phyloP scores from a whole-genome alignment of 1,284 basidiomycete species.

The Microbotryum saponariae region DNA sequence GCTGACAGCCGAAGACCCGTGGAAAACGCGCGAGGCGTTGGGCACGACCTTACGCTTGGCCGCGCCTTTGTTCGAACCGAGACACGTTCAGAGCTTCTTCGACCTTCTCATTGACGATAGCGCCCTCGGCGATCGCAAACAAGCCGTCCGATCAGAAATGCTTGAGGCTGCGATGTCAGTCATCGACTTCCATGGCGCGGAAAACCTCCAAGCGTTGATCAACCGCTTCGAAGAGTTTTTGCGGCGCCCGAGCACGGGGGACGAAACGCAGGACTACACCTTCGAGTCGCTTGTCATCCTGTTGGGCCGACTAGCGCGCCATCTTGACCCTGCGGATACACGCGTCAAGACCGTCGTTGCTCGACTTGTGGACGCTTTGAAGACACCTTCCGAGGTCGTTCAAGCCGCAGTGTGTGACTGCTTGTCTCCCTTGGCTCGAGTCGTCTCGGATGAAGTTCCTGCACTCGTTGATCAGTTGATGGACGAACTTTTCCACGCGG shows the following conservation, averaged over 20 bases:
- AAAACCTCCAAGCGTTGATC: conserved; percentile 67
- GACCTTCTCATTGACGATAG: conserved; percentile 75
- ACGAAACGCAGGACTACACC: conserved; percentile 73
- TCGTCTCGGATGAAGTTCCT: conserved; percentile 52
- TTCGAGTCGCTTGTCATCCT: conserved; percentile 93
- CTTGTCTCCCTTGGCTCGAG: conserved; percentile 73
- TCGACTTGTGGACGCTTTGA: conserved; percentile 80
- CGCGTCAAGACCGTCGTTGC: conserved; percentile 79
- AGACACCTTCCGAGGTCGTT: conserved; percentile 92
- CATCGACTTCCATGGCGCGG: conserved; percentile 75
- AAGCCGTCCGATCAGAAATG: conserved; percentile 79
- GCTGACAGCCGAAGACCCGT: conserved; percentile 86
- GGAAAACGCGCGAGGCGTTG: conserved; percentile 72
- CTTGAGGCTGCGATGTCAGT: conserved; percentile 72
- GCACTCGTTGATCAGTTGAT: conserved; percentile 71
- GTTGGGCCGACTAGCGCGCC: conserved; percentile 84
- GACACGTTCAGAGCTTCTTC: conserved; percentile 71
- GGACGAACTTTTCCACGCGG: conserved; percentile 62
- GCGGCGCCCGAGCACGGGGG: conserved; percentile 53
- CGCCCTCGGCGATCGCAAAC: conserved; percentile 77
- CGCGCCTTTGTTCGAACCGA: conserved; percentile 58
- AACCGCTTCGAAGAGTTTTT: conserved; percentile 77
- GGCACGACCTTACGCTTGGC: conserved; percentile 63
- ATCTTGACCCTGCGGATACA: conserved; percentile 67
- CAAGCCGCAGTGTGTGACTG: conserved; percentile 90